A percentile compares a stretch with the other conserved stretches of the same genome.
These are phyloP conservation scores for Hericium coralloides DNA, from an alignment of 768 basidiomycete species.

Conservation along the genomic window DNA sequence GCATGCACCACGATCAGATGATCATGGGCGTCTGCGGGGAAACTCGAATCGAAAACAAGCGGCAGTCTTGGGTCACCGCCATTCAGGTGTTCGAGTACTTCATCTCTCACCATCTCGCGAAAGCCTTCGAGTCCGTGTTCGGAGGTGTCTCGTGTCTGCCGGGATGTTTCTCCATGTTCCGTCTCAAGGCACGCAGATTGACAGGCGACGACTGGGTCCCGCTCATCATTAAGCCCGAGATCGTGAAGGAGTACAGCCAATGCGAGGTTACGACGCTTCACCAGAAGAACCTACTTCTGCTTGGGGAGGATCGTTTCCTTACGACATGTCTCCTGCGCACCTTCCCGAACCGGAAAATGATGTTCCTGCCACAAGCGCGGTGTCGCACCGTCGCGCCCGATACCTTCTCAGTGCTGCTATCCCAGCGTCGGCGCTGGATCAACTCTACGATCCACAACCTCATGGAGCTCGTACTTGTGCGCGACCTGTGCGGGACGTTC, in stretches of 20 bases:
- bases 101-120: constrained; percentile 96
- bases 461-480: constrained; percentile 96
- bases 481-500: constrained; percentile 96
- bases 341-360: constrained; percentile 98
- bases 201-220: constrained; percentile 96
- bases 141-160: constrained; percentile 99
- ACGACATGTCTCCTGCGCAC: constrained; percentile 94
- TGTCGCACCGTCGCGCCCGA: constrained; percentile 96
- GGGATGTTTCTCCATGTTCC: constrained; percentile 99
- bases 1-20: constrained; percentile 97
- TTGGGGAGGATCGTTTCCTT: constrained; percentile 98
- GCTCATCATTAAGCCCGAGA: constrained; percentile 92
- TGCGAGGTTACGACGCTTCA: constrained; percentile 89
- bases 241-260: constrained; percentile 96
- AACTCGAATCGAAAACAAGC: constrained; percentile 97
- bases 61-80: constrained; percentile 94
- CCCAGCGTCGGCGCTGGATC: constrained; percentile 98
- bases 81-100: constrained; percentile 99
- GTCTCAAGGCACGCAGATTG: constrained; percentile 85
- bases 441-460: constrained; percentile 99
- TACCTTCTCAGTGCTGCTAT: constrained; percentile 85
- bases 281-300: constrained; percentile 92
- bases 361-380: constrained; percentile 94
- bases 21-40: constrained; percentile 99
- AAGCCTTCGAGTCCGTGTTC: constrained; percentile 98